Conservation (phyloP, 257 asterid genomes). For the Pogostemon cablin region DNA sequence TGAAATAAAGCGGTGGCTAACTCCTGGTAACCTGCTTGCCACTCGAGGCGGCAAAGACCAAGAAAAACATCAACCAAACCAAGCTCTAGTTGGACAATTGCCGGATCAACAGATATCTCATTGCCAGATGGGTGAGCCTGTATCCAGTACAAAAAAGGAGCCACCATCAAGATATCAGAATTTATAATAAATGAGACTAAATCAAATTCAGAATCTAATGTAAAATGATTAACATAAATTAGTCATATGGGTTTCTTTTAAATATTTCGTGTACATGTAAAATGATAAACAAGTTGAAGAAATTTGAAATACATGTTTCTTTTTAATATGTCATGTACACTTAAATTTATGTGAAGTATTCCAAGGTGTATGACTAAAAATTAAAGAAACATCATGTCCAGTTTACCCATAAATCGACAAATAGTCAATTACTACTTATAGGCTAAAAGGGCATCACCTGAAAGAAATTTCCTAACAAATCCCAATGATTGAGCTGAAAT, state of each 20-base stretch:
- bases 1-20: slow-evolving; percentile 94
- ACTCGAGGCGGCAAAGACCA: slow-evolving; percentile 87
- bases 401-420: neutral
- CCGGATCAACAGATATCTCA: slow-evolving; percentile 52
- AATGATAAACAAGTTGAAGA: too few relatives aligned
- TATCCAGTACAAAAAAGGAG: slow-evolving; percentile 34
- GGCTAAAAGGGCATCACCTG: slow-evolving; percentile 2
- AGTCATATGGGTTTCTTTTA: neutral
- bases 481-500: slow-evolving; percentile 20
- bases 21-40: slow-evolving; percentile 97
- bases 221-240: slow-evolving; percentile 15
- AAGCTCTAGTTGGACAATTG: slow-evolving; percentile 62
- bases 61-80: slow-evolving; percentile 79
- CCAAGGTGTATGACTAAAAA: slow-evolving; percentile 1
- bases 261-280: slow-evolving; percentile 4
- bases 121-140: slow-evolving; percentile 62
- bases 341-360: slow-evolving; percentile 1
- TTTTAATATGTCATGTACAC: slow-evolving; percentile 4
- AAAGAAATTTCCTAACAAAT: neutral
- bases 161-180: slow-evolving; percentile 34
- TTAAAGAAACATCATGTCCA: neutral
- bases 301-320: too few relatives aligned
- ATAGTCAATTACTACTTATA: slow-evolving; percentile 2
- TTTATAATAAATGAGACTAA: slow-evolving; percentile 19
- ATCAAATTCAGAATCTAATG: slow-evolving; percentile 9